Conservation (phyloP, 139 green algal genomes). For the Tetradesmus lagerheimii region DNA sequence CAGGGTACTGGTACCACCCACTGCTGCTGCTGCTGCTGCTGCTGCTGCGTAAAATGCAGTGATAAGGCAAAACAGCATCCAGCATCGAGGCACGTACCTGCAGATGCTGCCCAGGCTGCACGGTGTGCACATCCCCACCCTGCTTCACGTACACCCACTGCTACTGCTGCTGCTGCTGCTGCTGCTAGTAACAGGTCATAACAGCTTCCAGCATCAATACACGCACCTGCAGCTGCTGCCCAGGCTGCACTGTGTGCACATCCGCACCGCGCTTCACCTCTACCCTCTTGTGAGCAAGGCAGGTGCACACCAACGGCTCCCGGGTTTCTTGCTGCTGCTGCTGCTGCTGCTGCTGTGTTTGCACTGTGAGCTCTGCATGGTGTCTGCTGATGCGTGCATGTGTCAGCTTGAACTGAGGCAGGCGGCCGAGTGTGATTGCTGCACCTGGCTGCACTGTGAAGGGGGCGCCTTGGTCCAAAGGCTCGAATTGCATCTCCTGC, state of each 20-base stretch:
- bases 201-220: background rate
- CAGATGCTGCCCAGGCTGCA: no score
- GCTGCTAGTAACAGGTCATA: background rate
- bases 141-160: background rate
- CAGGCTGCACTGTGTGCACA: background rate
- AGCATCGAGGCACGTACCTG: no score
- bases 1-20: no score
- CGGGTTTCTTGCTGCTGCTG: background rate
- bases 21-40: no score
- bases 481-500: background rate
- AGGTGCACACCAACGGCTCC: background rate
- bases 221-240: conserved; percentile 7
- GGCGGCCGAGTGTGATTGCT: background rate
- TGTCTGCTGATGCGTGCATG: conserved; percentile 2
- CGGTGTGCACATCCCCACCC: no score
- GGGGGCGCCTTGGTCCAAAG: background rate
- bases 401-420: conserved; percentile 3
- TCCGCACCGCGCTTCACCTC: background rate
- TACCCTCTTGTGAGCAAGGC: background rate
- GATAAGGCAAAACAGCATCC: no score
- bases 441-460: background rate
- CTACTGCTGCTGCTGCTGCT: background rate
- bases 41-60: no score
- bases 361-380: background rate
- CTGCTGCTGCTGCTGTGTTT: background rate